Evolutionary conservation across 441 rosid species (phyloP), one percentile per base, ranked within the genome.

Genomic region (Flueggea neowawraea): DNA sequence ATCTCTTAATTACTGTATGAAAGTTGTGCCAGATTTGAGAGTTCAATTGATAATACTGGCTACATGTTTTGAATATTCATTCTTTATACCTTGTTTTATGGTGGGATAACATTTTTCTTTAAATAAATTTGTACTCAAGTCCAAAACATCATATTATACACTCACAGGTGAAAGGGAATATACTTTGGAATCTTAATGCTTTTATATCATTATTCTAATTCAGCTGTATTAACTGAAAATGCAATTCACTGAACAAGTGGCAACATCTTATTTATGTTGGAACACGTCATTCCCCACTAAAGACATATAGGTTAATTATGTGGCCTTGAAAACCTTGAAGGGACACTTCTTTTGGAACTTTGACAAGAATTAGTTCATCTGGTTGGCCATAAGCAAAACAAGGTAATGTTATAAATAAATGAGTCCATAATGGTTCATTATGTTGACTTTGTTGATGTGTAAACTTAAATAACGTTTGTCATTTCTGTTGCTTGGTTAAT

Each of bases 271-370:
- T 22, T 22, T 22, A 22, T 22, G 28, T 22, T 22, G 79, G 54
- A 57, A 61, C 71, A 58, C 15, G 55, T 62, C 82, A 73, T 50
- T 44, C 60, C 71, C 82, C 85, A 80, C 81, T 71, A 69, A 28
- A 28, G 41, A 31, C 51, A 62, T 55, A 73, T 55, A 64, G 53
- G 49, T 65, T 17, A n/a, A 52, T 31, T 44, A 16, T 53, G 47
- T 51, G 65, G 60, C 73, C 73, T 54, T 80, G 51, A 32, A 17
- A 41, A 15, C 47, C 58, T 32, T 61, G 73, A 69, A 72, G 67
- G 69, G 85, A 33, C 73, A 41, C 16, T 44, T 15, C 55, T 28
- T 56, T 12, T 52, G 28, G 28, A 12, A 32, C 56, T 52, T 36
- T 9, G 33, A 17, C 39, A 47, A 66, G n/a, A 16, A 48, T 10